phyloP scores from a whole-genome alignment of 805 yeast species.

The Wickerhamomyces canadensis region DNA sequence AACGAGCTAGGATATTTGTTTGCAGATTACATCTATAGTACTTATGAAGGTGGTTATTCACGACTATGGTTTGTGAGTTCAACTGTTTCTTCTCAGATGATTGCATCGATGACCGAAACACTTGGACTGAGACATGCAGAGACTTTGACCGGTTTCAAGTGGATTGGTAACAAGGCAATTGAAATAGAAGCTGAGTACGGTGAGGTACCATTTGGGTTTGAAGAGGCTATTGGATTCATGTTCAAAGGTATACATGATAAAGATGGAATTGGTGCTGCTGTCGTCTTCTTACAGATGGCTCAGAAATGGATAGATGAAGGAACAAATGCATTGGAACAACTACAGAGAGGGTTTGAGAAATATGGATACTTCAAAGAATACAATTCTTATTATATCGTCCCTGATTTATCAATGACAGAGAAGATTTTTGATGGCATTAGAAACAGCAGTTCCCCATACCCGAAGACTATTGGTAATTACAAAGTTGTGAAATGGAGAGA shows the following conservation, averaged over 20 bases:
- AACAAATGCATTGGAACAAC: slow-evolving; percentile 39
- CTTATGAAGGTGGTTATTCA: slow-evolving; percentile 21
- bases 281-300: slow-evolving; percentile 69
- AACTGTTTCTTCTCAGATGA: slow-evolving; percentile 86
- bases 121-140: slow-evolving; percentile 64
- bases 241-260: slow-evolving; percentile 80
- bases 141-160: slow-evolving; percentile 92
- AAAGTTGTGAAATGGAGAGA: slow-evolving; percentile 70
- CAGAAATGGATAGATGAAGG: slow-evolving; percentile 39
- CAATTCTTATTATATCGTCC: slow-evolving; percentile 78
- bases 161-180: slow-evolving; percentile 91
- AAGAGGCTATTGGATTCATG: slow-evolving; percentile 97
- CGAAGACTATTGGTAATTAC: slow-evolving; percentile 50
- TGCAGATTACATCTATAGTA: slow-evolving; percentile 51
- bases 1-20: slow-evolving; percentile 86
- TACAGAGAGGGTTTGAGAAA: slow-evolving; percentile 51
- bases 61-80: slow-evolving; percentile 67
- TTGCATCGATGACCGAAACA: slow-evolving; percentile 57
- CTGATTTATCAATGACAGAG: slow-evolving; percentile 45
- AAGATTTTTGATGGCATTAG: slow-evolving; percentile 54
- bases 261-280: slow-evolving; percentile 84
- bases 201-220: slow-evolving; percentile 82
- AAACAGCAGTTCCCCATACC: slow-evolving; percentile 27
- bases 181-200: slow-evolving; percentile 60
- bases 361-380: slow-evolving; percentile 82